Conservation (phyloP, 495 filamentous ascomycete species). For the Hypoxylon fuscum region DNA sequence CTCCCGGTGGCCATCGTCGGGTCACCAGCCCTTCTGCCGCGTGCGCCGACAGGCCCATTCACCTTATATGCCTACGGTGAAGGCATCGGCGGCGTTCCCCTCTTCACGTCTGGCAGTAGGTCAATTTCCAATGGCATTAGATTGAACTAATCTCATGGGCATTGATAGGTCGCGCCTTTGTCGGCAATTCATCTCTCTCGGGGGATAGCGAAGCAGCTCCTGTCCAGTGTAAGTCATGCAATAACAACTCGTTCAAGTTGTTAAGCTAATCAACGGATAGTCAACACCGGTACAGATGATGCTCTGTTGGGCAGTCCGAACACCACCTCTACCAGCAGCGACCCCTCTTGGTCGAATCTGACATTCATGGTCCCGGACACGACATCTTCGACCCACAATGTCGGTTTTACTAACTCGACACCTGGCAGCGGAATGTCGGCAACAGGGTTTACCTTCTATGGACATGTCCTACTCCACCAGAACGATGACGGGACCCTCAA, state of each 20-base stretch:
- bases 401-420: constrained; percentile 37
- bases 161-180: constrained; percentile 33
- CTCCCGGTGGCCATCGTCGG: constrained; percentile 17
- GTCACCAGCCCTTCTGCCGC: constrained; percentile 7
- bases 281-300: constrained; percentile 22
- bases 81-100: constrained; percentile 44
- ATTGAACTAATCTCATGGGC: constrained; percentile 1
- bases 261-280: constrained; percentile 6
- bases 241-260: not conserved
- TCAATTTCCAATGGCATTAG: not conserved
- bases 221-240: constrained; percentile 24
- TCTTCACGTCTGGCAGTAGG: constrained; percentile 50
- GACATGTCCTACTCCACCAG: constrained; percentile 44
- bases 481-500: constrained; percentile 37
- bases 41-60: constrained; percentile 30
- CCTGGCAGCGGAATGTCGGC: constrained; percentile 26
- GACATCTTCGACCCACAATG: constrained; percentile 25
- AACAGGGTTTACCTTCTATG: constrained; percentile 49
- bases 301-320: constrained; percentile 42
- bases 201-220: constrained; percentile 28
- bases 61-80: constrained; percentile 49
- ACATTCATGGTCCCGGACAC: constrained; percentile 42
- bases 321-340: constrained; percentile 19
- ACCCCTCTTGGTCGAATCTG: constrained; percentile 30
- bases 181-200: constrained; percentile 19